phyloP scores from a whole-genome alignment of 2,329 filamentous ascomycete genomes.

The Epichloe typhina region DNA sequence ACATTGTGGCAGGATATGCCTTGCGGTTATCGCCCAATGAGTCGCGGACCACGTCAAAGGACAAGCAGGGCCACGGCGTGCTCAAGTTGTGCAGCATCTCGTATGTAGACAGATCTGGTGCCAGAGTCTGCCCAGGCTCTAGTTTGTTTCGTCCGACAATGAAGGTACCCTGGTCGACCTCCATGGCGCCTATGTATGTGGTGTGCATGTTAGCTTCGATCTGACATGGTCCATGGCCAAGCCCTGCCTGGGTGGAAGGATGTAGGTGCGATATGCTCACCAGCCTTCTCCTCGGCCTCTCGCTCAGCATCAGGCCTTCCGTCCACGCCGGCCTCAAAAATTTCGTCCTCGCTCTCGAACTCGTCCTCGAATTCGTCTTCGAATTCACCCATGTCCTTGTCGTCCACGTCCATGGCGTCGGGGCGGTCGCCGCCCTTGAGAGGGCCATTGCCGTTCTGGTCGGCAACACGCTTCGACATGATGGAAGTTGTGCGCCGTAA shows the following conservation, averaged over 20 bases:
- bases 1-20: conserved; percentile 90
- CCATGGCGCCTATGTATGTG: conserved; percentile 49
- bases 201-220: not conserved
- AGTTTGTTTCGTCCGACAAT: conserved; percentile 91
- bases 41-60: conserved; percentile 85
- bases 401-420: conserved; percentile 53
- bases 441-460: conserved; percentile 30
- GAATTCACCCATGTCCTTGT: conserved; percentile 62
- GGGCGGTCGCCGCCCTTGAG: conserved; percentile 50
- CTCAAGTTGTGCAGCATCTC: conserved; percentile 93
- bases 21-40: conserved; percentile 76
- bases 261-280: conserved; percentile 17
- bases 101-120: conserved; percentile 88
- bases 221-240: not conserved
- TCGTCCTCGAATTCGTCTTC: conserved; percentile 93
- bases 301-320: conserved; percentile 84
- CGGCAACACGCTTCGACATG: conserved; percentile 49
- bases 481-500: not conserved
- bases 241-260: not conserved
- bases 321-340: conserved; percentile 87
- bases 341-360: conserved; percentile 80
- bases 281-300: conserved; percentile 73
- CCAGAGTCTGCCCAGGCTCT: conserved; percentile 77
- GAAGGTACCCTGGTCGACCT: conserved; percentile 87
- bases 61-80: conserved; percentile 93